Evolutionary conservation across 257 asterid species (phyloP).

Genomic region (Nicotiana obtusifolia): DNA sequence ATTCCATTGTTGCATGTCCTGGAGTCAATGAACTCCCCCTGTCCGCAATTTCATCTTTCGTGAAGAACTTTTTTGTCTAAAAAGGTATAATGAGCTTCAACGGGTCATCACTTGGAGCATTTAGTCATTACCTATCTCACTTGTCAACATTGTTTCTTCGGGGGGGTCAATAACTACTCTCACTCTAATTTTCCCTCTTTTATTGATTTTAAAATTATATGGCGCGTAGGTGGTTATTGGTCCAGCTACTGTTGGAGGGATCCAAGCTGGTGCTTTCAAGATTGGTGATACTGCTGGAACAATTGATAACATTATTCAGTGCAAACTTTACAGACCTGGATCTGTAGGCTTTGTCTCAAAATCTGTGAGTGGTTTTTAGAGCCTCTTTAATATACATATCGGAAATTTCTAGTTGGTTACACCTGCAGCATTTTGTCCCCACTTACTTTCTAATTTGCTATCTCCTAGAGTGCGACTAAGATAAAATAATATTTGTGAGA

Average conservation of each 20-base stretch:
- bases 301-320: slow-evolving; percentile 83
- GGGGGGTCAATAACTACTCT: neutral
- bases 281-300: slow-evolving; percentile 99
- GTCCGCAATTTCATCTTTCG: neutral
- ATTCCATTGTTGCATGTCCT: neutral
- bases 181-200: neutral
- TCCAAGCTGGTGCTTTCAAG: slow-evolving; percentile 99
- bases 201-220: neutral
- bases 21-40: neutral
- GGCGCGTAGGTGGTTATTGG: slow-evolving; percentile 77
- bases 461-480: neutral
- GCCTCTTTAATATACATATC: neutral
- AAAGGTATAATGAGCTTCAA: neutral
- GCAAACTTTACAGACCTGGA: slow-evolving; percentile 98
- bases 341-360: slow-evolving; percentile 98
- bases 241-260: slow-evolving; percentile 98
- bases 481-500: neutral
- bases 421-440: neutral
- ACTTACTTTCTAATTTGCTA: neutral
- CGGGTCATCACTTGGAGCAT: neutral
- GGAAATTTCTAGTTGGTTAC: neutral
- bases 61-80: neutral
- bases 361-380: slow-evolving; percentile 54
- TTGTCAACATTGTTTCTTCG: too few species aligned
- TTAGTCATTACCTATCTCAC: neutral